phyloP scores from a whole-genome alignment of 192 early-diverging fungal species.

The Gaertneriomyces semiglobifer region DNA sequence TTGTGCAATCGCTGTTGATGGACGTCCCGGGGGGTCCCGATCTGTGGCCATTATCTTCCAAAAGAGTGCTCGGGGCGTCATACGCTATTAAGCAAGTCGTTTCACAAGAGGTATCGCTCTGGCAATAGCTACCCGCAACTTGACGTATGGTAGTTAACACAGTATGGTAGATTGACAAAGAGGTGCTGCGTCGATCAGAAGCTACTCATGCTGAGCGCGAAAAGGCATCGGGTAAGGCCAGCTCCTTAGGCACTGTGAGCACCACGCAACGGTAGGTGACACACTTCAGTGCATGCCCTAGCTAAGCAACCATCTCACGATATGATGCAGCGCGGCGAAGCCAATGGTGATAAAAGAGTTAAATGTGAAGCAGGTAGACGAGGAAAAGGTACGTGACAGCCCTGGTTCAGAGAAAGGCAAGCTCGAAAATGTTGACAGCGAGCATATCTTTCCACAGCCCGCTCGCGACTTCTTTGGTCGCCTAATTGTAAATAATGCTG shows the following conservation, averaged over 20 bases:
- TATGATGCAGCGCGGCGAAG: no score
- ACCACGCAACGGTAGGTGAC: no score
- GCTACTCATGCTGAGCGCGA: conserved; percentile 3
- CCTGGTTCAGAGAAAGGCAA: no score
- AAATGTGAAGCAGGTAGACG: background rate
- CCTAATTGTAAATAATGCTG: conserved; percentile 37
- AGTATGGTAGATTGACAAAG: background rate
- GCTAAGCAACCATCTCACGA: no score
- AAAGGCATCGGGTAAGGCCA: no score
- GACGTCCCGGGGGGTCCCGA: background rate
- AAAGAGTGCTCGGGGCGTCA: conserved; percentile 22
- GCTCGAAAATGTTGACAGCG: no score
- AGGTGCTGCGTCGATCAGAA: conserved; percentile 24
- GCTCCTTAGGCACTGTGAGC: no score
- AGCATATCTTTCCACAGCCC: conserved; percentile 2
- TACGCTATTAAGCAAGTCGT: conserved; percentile 81
- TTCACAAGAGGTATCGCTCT: conserved; percentile 58
- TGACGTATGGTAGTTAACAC: no score
- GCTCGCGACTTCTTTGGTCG: conserved; percentile 82
- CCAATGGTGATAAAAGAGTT: background rate
- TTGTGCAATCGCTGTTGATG: conserved; percentile 16
- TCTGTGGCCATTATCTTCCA: background rate
- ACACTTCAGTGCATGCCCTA: no score
- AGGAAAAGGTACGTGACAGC: background rate
- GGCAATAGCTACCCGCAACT: no score